Percentiles rank a stretch among this genome's conserved stretches.
Conservation (phyloP, 495 filamentous ascomycete species). For the Penicillium soppii region DNA sequence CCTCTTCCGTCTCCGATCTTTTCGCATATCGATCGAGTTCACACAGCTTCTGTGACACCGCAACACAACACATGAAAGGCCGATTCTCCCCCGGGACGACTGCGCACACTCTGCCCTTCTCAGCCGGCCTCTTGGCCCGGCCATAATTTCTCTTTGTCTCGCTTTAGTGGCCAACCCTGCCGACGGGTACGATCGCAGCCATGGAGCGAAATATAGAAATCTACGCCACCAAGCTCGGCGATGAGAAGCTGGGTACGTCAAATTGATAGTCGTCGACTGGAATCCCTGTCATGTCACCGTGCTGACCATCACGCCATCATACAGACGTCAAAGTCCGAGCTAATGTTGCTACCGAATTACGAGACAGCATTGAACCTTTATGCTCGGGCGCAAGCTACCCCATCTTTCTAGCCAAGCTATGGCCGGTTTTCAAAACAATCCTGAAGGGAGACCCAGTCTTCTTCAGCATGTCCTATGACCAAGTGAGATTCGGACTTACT, state of each 20-base stretch:
- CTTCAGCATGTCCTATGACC: slow-evolving; percentile 80
- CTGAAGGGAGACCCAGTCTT: slow-evolving; percentile 88
- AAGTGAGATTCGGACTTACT: slow-evolving; percentile 49
- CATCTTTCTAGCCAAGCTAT: slow-evolving; percentile 76
- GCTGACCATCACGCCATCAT: slow-evolving; percentile 6
- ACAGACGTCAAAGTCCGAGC: slow-evolving; percentile 74
- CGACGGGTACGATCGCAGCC: slow-evolving; percentile 22
- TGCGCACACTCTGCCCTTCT: slow-evolving; percentile 31
- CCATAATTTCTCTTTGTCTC: slow-evolving; percentile 24
- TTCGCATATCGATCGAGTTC: slow-evolving; percentile 59
- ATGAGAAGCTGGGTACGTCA: slow-evolving; percentile 57
- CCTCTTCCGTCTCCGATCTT: slow-evolving; percentile 27
- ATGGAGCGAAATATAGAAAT: slow-evolving; percentile 60
- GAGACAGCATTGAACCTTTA: slow-evolving; percentile 79
- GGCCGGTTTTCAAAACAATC: slow-evolving; percentile 86
- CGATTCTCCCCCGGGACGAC: slow-evolving; percentile 19
- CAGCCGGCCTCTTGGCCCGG: slow-evolving; percentile 48
- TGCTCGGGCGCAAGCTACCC: slow-evolving; percentile 65
- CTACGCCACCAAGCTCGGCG: slow-evolving; percentile 58
- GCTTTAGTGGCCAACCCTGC: slow-evolving; percentile 24
- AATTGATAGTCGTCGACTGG: neutral
- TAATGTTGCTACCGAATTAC: slow-evolving; percentile 73
- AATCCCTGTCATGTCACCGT: neutral
- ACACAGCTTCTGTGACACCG: slow-evolving; percentile 40
- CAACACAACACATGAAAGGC: slow-evolving; percentile 49